Evolutionary conservation across 2,329 filamentous ascomycete species (phyloP).

Genomic region (Pseudocercospora eumusae): DNA sequence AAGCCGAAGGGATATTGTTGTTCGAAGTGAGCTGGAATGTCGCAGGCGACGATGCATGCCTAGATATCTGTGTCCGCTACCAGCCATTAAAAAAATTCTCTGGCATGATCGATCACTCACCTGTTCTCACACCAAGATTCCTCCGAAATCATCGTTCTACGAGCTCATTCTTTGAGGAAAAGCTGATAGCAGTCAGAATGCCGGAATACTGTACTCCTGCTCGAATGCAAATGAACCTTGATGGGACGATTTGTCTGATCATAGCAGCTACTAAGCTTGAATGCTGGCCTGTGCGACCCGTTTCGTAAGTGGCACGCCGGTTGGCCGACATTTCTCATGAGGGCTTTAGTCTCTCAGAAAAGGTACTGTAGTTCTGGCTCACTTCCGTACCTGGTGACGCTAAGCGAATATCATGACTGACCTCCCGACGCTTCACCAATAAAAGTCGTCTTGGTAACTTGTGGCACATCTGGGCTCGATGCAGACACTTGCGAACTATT

Average conservation of each 20-base stretch:
- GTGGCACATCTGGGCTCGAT: neutral
- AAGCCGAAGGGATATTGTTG: slow-evolving; percentile 48
- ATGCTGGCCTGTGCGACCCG: no score
- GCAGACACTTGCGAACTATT: neutral
- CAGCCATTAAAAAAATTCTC: no score
- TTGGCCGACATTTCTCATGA: no score
- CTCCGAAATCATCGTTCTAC: slow-evolving; percentile 44
- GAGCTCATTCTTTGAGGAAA: slow-evolving; percentile 45
- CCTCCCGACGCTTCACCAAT: neutral
- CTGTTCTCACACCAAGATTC: slow-evolving; percentile 43
- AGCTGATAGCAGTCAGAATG: slow-evolving; percentile 48
- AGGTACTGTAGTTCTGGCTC: no score
- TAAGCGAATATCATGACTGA: neutral
- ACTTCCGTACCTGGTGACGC: neutral
- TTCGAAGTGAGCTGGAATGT: slow-evolving; percentile 46
- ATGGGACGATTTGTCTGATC: slow-evolving; percentile 38
- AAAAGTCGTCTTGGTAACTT: neutral
- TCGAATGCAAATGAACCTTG: slow-evolving; percentile 48
- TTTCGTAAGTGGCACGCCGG: no score
- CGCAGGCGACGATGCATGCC: slow-evolving; percentile 49
- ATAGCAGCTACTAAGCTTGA: no score
- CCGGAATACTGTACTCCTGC: slow-evolving; percentile 48
- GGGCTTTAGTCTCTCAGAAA: no score
- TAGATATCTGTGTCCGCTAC: slow-evolving; percentile 35
- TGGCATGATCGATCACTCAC: neutral